Base-by-base conservation (phyloP, 202 grass and related monocot genomes). In the Tripidium arundinaceum region DNA sequence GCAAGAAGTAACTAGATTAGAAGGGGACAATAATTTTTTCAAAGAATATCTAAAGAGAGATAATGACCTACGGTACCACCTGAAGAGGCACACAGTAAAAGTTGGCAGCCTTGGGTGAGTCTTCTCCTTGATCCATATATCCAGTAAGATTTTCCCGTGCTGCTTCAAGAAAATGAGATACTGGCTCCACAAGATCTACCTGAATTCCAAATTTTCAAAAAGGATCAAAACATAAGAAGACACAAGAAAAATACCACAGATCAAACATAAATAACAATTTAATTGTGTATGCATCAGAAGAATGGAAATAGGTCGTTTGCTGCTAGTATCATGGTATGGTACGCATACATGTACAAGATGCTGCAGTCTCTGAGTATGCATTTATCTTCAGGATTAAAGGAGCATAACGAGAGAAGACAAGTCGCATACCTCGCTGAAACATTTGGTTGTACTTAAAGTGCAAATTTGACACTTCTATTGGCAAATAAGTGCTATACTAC, bases 181-280 rank as follows among this genome's bases (percentile, higher is more conserved):
- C 92, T 59, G 96, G 96, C 65, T 98, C 96, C 7, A 95, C 92
- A 85, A 98, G 90, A 87, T 98, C 96, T 83, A 98, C 96, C 96
- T 97, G 85, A 62, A 58, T 7, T 65, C 16, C 15, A 43, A 74
- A 29, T 37, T 79, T 66, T 49, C 19, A 79, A 16, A 81, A 14
- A 67, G 7, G 34, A 65, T 24, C 58, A 12, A 52, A 75, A 85
- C 61, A 75, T 77, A 49, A 65, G 41, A 76, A 70, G 38, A 16
- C 4, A 24, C 10, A 72, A 18, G 2, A 81, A 36, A 71, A 65
- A 78, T 69, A 42, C 54, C 76, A 68, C 16, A 85, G 18, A 19
- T 1, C 24, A 37, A 57, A 60, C 12, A 66, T 27, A 21, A n/a
- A 62, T 10, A 4, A 62, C 0, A 34, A 27, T 31, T 82, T 8